These are phyloP conservation scores for Hypoxylon subgilvum DNA, from an alignment of 495 filamentous ascomycete genomes.

Conservation along the genomic window DNA sequence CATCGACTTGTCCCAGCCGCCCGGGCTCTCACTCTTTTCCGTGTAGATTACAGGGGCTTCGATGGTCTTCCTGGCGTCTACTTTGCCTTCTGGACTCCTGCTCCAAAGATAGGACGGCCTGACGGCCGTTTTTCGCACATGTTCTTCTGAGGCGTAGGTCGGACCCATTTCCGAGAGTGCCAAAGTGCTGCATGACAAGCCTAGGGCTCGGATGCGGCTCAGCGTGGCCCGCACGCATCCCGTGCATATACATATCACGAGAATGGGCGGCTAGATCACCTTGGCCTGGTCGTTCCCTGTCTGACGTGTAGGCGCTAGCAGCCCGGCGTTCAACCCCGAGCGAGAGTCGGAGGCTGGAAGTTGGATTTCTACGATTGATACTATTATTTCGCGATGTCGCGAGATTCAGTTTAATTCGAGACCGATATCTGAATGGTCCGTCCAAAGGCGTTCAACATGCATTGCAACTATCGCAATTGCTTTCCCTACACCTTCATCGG, in stretches of 20 bases:
- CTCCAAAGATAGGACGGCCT: neutral
- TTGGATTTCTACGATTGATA: slow-evolving; percentile 1
- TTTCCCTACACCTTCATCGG: slow-evolving; percentile 6
- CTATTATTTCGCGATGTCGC: slow-evolving; percentile 4
- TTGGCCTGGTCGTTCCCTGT: no score
- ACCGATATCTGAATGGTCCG: neutral
- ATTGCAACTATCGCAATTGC: slow-evolving; percentile 8
- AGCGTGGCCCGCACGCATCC: slow-evolving; percentile 15
- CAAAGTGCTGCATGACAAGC: neutral
- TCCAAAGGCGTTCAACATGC: neutral
- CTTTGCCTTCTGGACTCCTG: no score
- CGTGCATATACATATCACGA: slow-evolving; percentile 21
- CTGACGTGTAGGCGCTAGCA: neutral
- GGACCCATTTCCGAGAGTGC: slow-evolving; percentile 6
- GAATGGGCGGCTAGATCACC: neutral
- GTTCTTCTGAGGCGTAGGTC: neutral
- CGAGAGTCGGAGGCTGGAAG: neutral
- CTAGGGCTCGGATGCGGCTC: slow-evolving; percentile 33
- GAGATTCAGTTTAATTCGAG: slow-evolving; percentile 1
- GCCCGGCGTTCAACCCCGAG: neutral
- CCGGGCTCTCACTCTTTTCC: neutral
- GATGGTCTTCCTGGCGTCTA: no score
- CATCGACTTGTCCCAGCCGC: neutral
- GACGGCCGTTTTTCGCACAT: neutral
- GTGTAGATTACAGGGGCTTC: no score